Conservation (phyloP, 2,329 filamentous ascomycete genomes). For the Ceratocystis huliohia region DNA sequence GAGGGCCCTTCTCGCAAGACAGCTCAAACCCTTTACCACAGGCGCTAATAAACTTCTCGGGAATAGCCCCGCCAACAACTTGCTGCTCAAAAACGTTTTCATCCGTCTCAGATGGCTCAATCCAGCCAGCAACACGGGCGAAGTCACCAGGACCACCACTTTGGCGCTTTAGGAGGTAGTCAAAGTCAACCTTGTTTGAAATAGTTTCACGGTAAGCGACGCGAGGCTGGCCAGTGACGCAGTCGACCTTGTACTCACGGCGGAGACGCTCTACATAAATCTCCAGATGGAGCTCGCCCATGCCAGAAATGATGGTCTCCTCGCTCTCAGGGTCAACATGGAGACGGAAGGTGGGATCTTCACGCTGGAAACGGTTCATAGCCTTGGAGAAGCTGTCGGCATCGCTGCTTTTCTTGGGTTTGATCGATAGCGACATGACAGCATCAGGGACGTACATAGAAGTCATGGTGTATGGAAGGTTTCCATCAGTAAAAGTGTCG, state of each 20-base stretch:
- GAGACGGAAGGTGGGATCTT: slow-evolving; percentile 95
- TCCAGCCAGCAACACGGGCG: slow-evolving; percentile 78
- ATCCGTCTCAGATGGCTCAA: slow-evolving; percentile 66
- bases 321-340: slow-evolving; percentile 84
- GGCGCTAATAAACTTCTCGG: slow-evolving; percentile 88
- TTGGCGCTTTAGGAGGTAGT: slow-evolving; percentile 91
- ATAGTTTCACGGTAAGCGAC: slow-evolving; percentile 96
- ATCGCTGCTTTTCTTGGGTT: slow-evolving; percentile 86
- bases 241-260: slow-evolving; percentile 93
- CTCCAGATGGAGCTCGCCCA: slow-evolving; percentile 93
- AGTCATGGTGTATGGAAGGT: slow-evolving; percentile 85
- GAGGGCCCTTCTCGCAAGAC: slow-evolving; percentile 71
- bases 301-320: slow-evolving; percentile 95
- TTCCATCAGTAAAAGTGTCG: slow-evolving; percentile 93
- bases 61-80: slow-evolving; percentile 79
- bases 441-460: slow-evolving; percentile 98
- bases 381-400: slow-evolving; percentile 93
- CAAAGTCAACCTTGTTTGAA: slow-evolving; percentile 65
- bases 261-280: slow-evolving; percentile 96
- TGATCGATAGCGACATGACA: slow-evolving; percentile 95
- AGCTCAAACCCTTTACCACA: slow-evolving; percentile 89
- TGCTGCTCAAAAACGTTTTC: slow-evolving; percentile 77
- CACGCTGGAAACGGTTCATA: slow-evolving; percentile 96
- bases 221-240: slow-evolving; percentile 87
- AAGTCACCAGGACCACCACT: slow-evolving; percentile 91